Evolutionary conservation across 129 eudicot species (phyloP), one percentile per base, ranked within the genome.

Genomic region (carrot (Daucus carota)): DNA sequence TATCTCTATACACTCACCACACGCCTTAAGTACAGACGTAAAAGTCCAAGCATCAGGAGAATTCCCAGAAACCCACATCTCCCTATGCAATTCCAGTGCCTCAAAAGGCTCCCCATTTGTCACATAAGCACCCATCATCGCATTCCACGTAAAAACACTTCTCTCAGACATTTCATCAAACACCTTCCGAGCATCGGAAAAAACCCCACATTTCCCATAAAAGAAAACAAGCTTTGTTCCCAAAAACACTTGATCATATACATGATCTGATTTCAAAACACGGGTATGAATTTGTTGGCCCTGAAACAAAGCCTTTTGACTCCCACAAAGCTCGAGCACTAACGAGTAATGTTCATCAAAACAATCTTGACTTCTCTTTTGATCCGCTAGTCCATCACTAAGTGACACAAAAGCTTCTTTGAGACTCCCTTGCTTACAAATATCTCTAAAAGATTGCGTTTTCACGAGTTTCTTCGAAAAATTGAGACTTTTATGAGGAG

Each of bases 111-210:
- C 85, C 26, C 85, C 90, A 73, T 81, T 84, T 31, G 85, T 76
- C 31, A 90, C 70, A 74, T 78, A 83, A 73, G 85, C 91, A 76
- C 98, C 98, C 80, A 93, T 82, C 85, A 93, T 60, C n/a, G 92
- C 97, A 87, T 93, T 93, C 88, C 93, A 93, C 3, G 98, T 79
- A 73, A 87, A 93, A 22, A 93, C 80, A 80, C 31, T 93, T 84
- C 92, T 83, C 18, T 87, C 90, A 74, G 44, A 33, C 96, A 90
- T 88, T 88, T 80, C 74, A 84, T 86, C 95, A 72, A 93, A 93
- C 98, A 93, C 75, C 73, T 71, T 83, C 63, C 80, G 79, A 1
- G 97, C 97, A 78, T 87, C 88, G 45, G 34, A 48, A 29, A 87
- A 31, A 38, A 85, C 77, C 86, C 96, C 86, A 47, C 85, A 85